Evolutionary conservation across 1,284 basidiomycete species (phyloP).

Genomic region (Pseudozyma sp.): DNA sequence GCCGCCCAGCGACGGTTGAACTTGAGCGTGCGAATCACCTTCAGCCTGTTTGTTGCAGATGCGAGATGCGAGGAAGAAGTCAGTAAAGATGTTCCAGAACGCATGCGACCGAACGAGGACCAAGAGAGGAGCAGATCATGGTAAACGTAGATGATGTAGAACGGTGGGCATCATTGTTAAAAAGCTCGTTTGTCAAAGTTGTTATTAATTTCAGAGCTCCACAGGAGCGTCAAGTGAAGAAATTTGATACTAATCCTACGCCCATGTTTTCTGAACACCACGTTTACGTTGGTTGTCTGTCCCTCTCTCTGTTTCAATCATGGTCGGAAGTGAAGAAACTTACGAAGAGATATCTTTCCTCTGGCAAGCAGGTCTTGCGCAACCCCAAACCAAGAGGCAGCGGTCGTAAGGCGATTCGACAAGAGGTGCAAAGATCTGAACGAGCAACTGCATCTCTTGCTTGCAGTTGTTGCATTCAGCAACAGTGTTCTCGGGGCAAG

Average conservation of each 20-base stretch:
- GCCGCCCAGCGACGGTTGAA: constrained; percentile 67
- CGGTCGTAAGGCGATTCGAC: constrained; percentile 65
- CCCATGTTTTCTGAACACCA: constrained; percentile 2
- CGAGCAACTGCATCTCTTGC: constrained; percentile 66
- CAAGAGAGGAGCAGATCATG: constrained; percentile 21
- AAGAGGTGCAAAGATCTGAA: constrained; percentile 67
- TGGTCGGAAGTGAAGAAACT: constrained; percentile 21
- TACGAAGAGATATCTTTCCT: constrained; percentile 57
- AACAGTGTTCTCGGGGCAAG: constrained; percentile 38
- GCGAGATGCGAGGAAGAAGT: constrained; percentile 2
- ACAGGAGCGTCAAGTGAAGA: constrained; percentile 68
- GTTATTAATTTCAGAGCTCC: constrained; percentile 60
- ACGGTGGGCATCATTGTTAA: constrained; percentile 66
- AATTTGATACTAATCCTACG: constrained; percentile 67
- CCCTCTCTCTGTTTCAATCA: background rate
- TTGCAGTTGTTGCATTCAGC: constrained; percentile 54
- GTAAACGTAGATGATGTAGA: background rate
- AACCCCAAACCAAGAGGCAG: constrained; percentile 66
- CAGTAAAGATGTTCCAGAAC: constrained; percentile 3
- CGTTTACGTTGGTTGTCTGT: background rate
- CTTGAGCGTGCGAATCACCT: constrained; percentile 63
- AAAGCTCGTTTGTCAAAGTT: constrained; percentile 69
- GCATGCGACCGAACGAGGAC: too few species aligned
- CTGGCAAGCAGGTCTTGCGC: constrained; percentile 61
- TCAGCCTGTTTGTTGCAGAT: constrained; percentile 43